These are phyloP conservation scores for Aspergillus sp. DNA, from an alignment of 2,329 filamentous ascomycete genomes.

Conservation along the genomic window DNA sequence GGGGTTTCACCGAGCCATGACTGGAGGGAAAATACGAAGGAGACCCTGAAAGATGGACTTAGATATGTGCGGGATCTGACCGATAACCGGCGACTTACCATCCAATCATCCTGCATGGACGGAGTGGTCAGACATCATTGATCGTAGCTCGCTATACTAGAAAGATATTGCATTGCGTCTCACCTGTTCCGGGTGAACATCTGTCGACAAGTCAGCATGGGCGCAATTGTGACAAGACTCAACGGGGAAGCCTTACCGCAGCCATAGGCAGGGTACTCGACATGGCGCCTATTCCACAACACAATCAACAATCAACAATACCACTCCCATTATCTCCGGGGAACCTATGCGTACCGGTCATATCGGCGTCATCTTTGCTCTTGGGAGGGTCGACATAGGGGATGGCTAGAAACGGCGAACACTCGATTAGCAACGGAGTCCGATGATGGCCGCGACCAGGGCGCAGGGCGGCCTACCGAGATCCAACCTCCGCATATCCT, in stretches of 20 bases:
- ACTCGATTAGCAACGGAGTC: neutral
- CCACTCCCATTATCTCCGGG: neutral
- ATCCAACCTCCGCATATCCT: slow-evolving; percentile 74
- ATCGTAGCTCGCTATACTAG: slow-evolving; percentile 2
- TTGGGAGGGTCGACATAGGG: slow-evolving; percentile 77
- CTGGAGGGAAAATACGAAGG: slow-evolving; percentile 49
- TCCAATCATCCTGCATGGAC: slow-evolving; percentile 57
- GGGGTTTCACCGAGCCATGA: slow-evolving; percentile 49
- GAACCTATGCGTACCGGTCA: slow-evolving; percentile 58
- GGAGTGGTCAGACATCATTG: slow-evolving; percentile 13
- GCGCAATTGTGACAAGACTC: neutral
- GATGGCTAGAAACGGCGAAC: slow-evolving; percentile 63
- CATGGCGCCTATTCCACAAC: slow-evolving; percentile 52
- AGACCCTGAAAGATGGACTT: slow-evolving; percentile 37
- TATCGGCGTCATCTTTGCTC: slow-evolving; percentile 64
- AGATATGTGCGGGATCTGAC: slow-evolving; percentile 11
- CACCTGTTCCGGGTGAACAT: slow-evolving; percentile 91
- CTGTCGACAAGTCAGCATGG: slow-evolving; percentile 37
- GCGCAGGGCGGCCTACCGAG: slow-evolving; percentile 56
- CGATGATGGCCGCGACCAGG: neutral
- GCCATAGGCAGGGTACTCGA: slow-evolving; percentile 89
- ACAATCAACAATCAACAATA: slow-evolving; percentile 17
- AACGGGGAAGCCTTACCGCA: slow-evolving; percentile 55
- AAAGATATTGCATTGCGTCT: slow-evolving; percentile 22
- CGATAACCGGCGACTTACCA: slow-evolving; percentile 46